These are phyloP conservation scores for Neohortaea acidophila DNA, from an alignment of 495 filamentous ascomycete genomes.

Conservation along the genomic window DNA sequence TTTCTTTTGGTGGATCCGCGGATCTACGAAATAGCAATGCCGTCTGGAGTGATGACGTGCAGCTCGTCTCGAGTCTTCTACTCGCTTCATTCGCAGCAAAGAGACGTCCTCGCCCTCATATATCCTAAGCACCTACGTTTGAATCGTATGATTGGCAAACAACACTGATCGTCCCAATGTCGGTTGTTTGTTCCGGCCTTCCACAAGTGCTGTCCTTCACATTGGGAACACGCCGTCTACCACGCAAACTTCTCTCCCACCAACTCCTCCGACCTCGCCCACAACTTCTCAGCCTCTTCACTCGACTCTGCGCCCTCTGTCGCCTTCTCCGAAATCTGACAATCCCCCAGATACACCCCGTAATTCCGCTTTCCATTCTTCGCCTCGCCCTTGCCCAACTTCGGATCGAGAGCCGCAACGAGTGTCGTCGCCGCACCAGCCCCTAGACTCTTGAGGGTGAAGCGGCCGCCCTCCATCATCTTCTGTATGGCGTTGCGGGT, in stretches of 20 bases:
- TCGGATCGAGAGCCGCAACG: slow-evolving; percentile 33
- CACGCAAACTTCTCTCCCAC: slow-evolving; percentile 34
- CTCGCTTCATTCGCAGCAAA: too few species aligned
- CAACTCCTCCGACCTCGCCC: slow-evolving; percentile 35
- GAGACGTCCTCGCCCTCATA: too few species aligned
- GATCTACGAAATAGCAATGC: too few species aligned
- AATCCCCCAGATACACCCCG: slow-evolving; percentile 30
- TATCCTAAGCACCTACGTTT: too few species aligned
- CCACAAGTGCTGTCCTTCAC: too few species aligned
- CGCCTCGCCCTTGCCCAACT: slow-evolving; percentile 22
- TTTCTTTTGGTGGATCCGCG: too few species aligned
- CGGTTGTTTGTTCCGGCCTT: too few species aligned
- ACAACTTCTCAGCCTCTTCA: slow-evolving; percentile 35
- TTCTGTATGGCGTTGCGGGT: background rate
- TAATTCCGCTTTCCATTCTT: slow-evolving; percentile 26
- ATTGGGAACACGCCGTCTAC: too few species aligned
- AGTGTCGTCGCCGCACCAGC: slow-evolving; percentile 31
- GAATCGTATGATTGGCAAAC: too few species aligned
- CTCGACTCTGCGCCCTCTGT: slow-evolving; percentile 19
- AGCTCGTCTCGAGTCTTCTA: too few species aligned
- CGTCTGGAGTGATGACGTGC: too few species aligned
- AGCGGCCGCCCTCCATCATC: slow-evolving; percentile 4
- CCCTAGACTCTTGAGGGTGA: slow-evolving; percentile 19
- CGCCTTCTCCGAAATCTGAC: slow-evolving; percentile 26
- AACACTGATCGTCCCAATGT: too few species aligned